Evolutionary conservation across 2,329 filamentous ascomycete genomes (phyloP), one percentile per base, ranked within the genome.

Genomic region (Aspergillus uvarum): DNA sequence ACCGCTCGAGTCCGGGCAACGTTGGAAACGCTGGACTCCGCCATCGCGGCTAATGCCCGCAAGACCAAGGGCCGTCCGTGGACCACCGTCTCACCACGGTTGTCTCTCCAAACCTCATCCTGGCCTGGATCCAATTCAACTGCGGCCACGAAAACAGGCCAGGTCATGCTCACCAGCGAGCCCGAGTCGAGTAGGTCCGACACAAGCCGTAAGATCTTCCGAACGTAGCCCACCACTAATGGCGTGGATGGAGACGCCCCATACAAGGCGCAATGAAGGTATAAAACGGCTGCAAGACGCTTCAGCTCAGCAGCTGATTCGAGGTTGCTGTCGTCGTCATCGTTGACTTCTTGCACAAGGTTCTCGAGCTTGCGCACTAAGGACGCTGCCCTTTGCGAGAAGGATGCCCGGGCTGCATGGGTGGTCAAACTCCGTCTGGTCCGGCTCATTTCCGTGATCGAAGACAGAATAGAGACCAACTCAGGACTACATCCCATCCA

Each of bases 401-500:
- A 76, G 12, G 59, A 54, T 24, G 59, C 58, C n/a, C 57, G 65
- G 4, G 70, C 61, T 3, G 67, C 59, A 12, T 72, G 63, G 1
- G 70, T 69, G 8, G 60, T 58, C 5, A 67, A 57, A 11, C 71
- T 69, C 7, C 75, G 69, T 35, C 71, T 67, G 11, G 67, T 67
- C 5, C 77, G 72, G 4, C 79, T 80, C 14, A 83, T 67, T 51
- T 82, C 80, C 0, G 79, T 82, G 22, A 81, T 80, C 0, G 73
- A 72, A n/a, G 77, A 81, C 4, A 82, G 66, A 3, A 82, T 77
- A 1, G 76, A 76, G 3, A 80, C 79, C 35, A 82, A 67, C 19
- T 77, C 76, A 0, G 81, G 79, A 48, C 79, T 81, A 52, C 80
- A 82, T 0, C 80, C 80, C 70, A 82, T 80, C 81, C 80, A 82